Evolutionary conservation across 2,329 filamentous ascomycete genomes (phyloP), one percentile per base, ranked within the genome.

Genomic region (Diaporthe citriasiana): DNA sequence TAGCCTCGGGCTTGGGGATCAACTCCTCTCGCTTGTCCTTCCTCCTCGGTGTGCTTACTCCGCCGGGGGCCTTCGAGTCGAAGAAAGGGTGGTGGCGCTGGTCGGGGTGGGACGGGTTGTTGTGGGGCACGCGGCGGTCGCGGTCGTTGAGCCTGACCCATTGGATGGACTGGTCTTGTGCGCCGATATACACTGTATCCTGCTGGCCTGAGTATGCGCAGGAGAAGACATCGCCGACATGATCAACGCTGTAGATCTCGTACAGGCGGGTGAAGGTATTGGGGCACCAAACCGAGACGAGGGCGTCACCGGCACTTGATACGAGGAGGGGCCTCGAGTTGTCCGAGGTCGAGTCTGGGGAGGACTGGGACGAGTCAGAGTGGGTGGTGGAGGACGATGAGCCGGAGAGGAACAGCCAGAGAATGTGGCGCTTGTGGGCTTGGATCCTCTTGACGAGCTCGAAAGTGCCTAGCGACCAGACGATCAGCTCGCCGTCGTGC

Each of bases 141-240:
- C 90, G 89, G 76, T 94, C 90, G 78, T 90, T 90, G 72, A 98
- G 85, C 77, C 92, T 89, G 78, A 95, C 93, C 97, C 97, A 99
- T 87, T 98, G 95, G 70, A 98, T 97, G 51, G 93, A 95, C 10
- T 95, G 97, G 80, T 98, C 98, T 81, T 98, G 97, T 0, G 95
- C 94, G 73, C 97, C 97, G 56, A 98, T 90, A 82, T 98, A 98
- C 5, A 98, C 89, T 0, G 93, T 97, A 77, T 96, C 90, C 79
- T 94, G 88, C 77, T 91, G 89, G 9, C 91, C 85, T 5, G 95
- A 98, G 82, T 97, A 98, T 1, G 93, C 93, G n/a, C 98, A 92
- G 78, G 95, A 97, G 82, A 98, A 98, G 74, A 99, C 91, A 84
- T 99, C 97, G 74, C 97, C 97, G 53, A 98, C 94, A 79, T 98